These are phyloP conservation scores for Collybia nuda DNA, from an alignment of 768 basidiomycete species.

Conservation along the genomic window DNA sequence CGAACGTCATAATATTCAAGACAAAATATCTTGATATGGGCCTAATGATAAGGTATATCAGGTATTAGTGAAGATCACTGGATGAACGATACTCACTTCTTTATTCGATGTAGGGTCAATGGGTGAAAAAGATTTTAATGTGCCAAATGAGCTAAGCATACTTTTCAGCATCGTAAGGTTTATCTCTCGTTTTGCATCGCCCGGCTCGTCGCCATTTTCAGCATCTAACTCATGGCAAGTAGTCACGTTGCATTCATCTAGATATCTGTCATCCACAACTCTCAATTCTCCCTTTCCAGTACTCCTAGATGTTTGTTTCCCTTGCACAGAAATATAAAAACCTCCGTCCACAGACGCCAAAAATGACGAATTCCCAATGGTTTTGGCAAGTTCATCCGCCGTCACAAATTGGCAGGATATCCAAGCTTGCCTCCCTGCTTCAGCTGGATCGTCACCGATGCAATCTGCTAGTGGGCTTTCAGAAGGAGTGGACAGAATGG, in stretches of 20 bases:
- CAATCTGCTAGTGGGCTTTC: slow-evolving; percentile 26
- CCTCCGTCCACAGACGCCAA: slow-evolving; percentile 51
- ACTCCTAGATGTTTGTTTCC: slow-evolving; percentile 16
- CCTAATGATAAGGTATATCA: slow-evolving; percentile 12
- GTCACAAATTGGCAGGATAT: slow-evolving; percentile 45
- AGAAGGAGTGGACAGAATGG: slow-evolving; percentile 32
- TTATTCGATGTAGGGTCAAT: slow-evolving; percentile 14
- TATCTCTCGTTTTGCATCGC: slow-evolving; percentile 8
- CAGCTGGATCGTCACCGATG: slow-evolving; percentile 23
- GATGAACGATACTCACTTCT: slow-evolving; percentile 16
- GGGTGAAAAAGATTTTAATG: slow-evolving; percentile 26
- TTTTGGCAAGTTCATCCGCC: slow-evolving; percentile 46
- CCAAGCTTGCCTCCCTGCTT: slow-evolving; percentile 22
- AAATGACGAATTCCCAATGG: slow-evolving; percentile 52
- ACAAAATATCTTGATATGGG: slow-evolving; percentile 37
- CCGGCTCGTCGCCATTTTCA: slow-evolving; percentile 2
- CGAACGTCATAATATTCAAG: slow-evolving; percentile 73
- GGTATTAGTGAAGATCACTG: background rate
- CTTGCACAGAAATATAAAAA: slow-evolving; percentile 48
- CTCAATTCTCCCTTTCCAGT: slow-evolving; percentile 8
- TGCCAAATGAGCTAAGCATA: slow-evolving; percentile 34
- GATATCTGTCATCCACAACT: slow-evolving; percentile 6
- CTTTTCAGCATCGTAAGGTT: slow-evolving; percentile 27
- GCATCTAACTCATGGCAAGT: slow-evolving; percentile 1
- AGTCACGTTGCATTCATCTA: slow-evolving; percentile 5